Conservation (phyloP, 495 filamentous ascomycete species). For the Aspergillus hancockii region DNA sequence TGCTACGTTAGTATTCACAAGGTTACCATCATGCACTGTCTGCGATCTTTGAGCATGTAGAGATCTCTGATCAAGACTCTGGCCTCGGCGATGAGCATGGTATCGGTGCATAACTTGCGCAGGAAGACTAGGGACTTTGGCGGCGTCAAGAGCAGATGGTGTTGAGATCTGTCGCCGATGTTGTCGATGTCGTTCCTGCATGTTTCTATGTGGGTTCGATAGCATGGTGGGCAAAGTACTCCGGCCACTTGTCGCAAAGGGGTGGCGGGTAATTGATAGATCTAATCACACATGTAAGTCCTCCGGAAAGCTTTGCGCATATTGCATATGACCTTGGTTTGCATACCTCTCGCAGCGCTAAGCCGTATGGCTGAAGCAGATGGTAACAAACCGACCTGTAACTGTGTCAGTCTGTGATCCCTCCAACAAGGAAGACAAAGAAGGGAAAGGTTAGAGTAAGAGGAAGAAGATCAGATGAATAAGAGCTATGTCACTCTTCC, state of each 20-base stretch:
- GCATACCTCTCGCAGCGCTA: conserved; percentile 27
- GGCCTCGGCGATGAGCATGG: conserved; percentile 69
- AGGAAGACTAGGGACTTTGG: conserved; percentile 63
- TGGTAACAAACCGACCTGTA: conserved; percentile 29
- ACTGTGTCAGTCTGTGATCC: conserved; percentile 44
- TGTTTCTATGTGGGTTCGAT: conserved; percentile 66
- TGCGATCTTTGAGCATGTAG: conserved; percentile 50
- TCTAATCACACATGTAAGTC: conserved; percentile 20
- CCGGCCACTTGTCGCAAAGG: conserved; percentile 18
- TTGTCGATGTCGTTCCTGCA: conserved; percentile 69
- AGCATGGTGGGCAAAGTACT: conserved; percentile 59
- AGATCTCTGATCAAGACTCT: conserved; percentile 71
- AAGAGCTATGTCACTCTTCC: conserved; percentile 18
- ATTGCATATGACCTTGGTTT: conserved; percentile 11
- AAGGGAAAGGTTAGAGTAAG: conserved; percentile 14
- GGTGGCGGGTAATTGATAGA: conserved; percentile 20
- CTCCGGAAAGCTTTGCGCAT: conserved; percentile 13
- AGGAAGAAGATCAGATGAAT: conserved; percentile 19
- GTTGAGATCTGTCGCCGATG: conserved; percentile 90
- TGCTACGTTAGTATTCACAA: conserved; percentile 68
- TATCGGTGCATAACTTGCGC: conserved; percentile 52
- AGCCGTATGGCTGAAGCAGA: conserved; percentile 26
- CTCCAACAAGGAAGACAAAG: conserved; percentile 22
- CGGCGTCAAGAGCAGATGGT: conserved; percentile 69
- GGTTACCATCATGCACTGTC: conserved; percentile 52